Evolutionary conservation across 371 early-diverging fungal species (phyloP), one percentile per base, ranked within the genome.

Genomic region (Mortierella sp.): DNA sequence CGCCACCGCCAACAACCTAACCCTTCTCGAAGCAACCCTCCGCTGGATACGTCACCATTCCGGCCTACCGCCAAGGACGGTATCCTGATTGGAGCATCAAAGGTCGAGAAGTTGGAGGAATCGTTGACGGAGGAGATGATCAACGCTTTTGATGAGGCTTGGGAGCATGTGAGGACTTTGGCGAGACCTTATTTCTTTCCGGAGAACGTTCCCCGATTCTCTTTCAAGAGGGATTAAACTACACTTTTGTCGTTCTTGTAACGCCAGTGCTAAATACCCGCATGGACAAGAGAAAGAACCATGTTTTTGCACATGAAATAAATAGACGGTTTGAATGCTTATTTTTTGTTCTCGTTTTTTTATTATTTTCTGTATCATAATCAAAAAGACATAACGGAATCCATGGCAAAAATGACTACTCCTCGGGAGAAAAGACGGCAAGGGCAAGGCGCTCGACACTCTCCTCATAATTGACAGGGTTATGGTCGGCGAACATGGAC

Each of bases 401-500:
- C 6, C 51, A 65, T 38, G 35, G 3, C 35, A 35, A 35, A 35
- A 35, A 35, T 2, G 7, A 2, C 21, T 68, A 76, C 2, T 80
- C 75, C 49, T 78, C 75, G 10, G 58, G 24, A 3, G 51, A 27
- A 51, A 85, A 85, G 10, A 85, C 82, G 1, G 85, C 79, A 16
- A 81, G 74, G 27, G 51, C 49, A 8, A 85, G 70, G 24, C 82
- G 60, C 29, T 90, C 89, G 11, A 93, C 87, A 46, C 87, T 87
- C 46, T 84, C 83, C 81, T 96, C 96, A 74, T 96, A 96, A 29
- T 90, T 88, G 38, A 89, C 89, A 1, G 96, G 96, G 44, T 90
- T 89, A 78, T 96, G 96, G 75, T 96, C 95, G 5, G 91, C 88
- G 54, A 96, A 89, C 96, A 96, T 95, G 55, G 90, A 91, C 70